phyloP scores from a whole-genome alignment of 2,329 filamentous ascomycete genomes.

The Teratosphaeria viscida region DNA sequence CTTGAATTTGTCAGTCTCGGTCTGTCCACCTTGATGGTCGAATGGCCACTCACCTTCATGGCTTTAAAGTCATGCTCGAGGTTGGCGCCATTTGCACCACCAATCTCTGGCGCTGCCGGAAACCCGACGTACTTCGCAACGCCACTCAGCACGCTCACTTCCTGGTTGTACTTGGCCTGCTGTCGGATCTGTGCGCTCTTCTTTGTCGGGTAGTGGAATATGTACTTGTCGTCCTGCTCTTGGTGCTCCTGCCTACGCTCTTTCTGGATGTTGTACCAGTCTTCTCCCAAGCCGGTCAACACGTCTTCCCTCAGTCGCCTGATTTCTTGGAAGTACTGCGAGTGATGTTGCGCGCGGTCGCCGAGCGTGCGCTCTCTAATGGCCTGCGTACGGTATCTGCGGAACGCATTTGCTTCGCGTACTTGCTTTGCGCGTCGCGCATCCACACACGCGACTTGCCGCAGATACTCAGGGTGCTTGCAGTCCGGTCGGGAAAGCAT shows the following conservation, averaged over 20 bases:
- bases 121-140: slow-evolving; percentile 94
- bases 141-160: slow-evolving; percentile 83
- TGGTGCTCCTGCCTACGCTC: slow-evolving; percentile 71
- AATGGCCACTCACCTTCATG: slow-evolving; percentile 57
- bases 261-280: slow-evolving; percentile 88
- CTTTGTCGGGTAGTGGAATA: slow-evolving; percentile 67
- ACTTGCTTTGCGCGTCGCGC: slow-evolving; percentile 72
- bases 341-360: slow-evolving; percentile 74
- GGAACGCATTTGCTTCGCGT: slow-evolving; percentile 61
- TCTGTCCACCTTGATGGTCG: neutral
- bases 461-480: slow-evolving; percentile 82
- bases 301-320: slow-evolving; percentile 73
- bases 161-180: slow-evolving; percentile 85
- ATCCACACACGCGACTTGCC: slow-evolving; percentile 80
- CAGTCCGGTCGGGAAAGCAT: slow-evolving; percentile 48
- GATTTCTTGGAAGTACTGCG: slow-evolving; percentile 80
- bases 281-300: slow-evolving; percentile 70
- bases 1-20: slow-evolving; percentile 5
- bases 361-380: slow-evolving; percentile 67
- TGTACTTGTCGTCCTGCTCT: slow-evolving; percentile 68
- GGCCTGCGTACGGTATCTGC: slow-evolving; percentile 62
- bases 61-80: slow-evolving; percentile 78
- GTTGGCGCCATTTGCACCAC: slow-evolving; percentile 59
- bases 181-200: slow-evolving; percentile 69
- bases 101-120: slow-evolving; percentile 81